phyloP scores from a whole-genome alignment of 2,329 filamentous ascomycete species.

The Clarireedia paspali region DNA sequence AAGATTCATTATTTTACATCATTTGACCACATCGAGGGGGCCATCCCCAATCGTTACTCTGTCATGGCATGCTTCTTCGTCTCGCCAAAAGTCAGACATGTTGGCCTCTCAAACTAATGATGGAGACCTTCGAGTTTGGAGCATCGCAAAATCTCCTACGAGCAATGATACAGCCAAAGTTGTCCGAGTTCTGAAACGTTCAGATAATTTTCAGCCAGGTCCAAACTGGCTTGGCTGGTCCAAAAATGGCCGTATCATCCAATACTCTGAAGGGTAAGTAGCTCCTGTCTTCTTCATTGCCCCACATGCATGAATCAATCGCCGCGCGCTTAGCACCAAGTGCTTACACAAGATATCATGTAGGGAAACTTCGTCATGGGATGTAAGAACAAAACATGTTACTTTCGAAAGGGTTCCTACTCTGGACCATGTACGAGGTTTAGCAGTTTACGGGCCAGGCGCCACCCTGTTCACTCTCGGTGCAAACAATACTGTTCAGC shows the following conservation, averaged over 20 bases:
- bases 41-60: slow-evolving; percentile 84
- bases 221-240: slow-evolving; percentile 98
- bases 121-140: slow-evolving; percentile 93
- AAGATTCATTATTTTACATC: slow-evolving; percentile 89
- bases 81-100: slow-evolving; percentile 97
- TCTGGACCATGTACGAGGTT: slow-evolving; percentile 68
- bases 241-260: slow-evolving; percentile 92
- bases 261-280: slow-evolving; percentile 82
- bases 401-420: slow-evolving; percentile 85
- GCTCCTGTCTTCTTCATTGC: slow-evolving; percentile 3
- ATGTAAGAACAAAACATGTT: slow-evolving; percentile 96
- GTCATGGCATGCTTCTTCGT: slow-evolving; percentile 93
- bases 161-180: slow-evolving; percentile 73
- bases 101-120: slow-evolving; percentile 86
- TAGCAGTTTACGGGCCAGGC: slow-evolving; percentile 82
- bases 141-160: slow-evolving; percentile 74
- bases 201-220: slow-evolving; percentile 63
- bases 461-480: slow-evolving; percentile 90
- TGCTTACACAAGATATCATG: slow-evolving; percentile 28
- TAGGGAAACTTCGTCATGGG: slow-evolving; percentile 90
- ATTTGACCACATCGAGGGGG: slow-evolving; percentile 72
- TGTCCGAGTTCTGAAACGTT: slow-evolving; percentile 76
- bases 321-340: slow-evolving; percentile 40
- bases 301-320: slow-evolving; percentile 28
- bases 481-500: slow-evolving; percentile 81